Evolutionary conservation across 768 basidiomycete species (phyloP), one percentile per base, ranked within the genome.

Genomic region (Lanmaoa pseudosensibilis): DNA sequence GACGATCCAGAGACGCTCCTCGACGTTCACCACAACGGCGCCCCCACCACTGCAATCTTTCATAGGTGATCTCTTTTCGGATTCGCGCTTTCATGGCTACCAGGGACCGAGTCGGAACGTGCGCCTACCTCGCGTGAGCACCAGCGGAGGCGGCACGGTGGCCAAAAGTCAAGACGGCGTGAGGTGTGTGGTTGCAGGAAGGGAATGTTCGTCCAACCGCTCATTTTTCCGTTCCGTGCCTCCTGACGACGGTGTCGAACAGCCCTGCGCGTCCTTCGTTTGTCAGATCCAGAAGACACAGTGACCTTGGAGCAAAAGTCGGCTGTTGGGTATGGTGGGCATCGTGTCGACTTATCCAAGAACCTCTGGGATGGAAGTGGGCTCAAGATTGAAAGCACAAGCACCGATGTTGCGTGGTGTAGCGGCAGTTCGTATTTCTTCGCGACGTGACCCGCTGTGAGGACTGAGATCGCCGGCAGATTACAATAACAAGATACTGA

Each of bases 341-440:
- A 82, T 68, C 79, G 83, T 37, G 80, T 89, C n/a, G 90, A 91
- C 54, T 78, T 79, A 9, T 86, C 87, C 13, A 81, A 85, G 46
- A 92, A 92, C 65, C 74, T 89, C 46, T 92, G 90, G 90, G 86
- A 84, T 10, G 83, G 84, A 0, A 89, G 83, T 52, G 88, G 87
- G 0, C 73, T 92, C 53, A 92, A 91, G 72, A 83, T 88, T 19
- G 90, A 92, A 52, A 86, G 87, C 65, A 81, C 86, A 0, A 85
- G 81, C 62, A 92, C 90, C 0, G 90, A 90, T 64, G 85, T 92
- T 19, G 86, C 83, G n/a, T 92, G 90, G 90, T 86, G 85, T 25
- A 78, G 79, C 61, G 87, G 85, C 51, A 70, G 87, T 88, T 56
- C 54, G 83, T 76, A 34, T n/a, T 52, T 25, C 37, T 27, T 9